phyloP scores from a whole-genome alignment of 176 grass and related monocot genomes.

The Zea mays region Zm-B73-REFERENCE-NAM-5.0 NC_050097.1:5929001-5929500 shows the following conservation, averaged over 20 bases:
- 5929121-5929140: too few relatives aligned
- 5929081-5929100: too few relatives aligned
- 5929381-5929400: slow-evolving; percentile 4
- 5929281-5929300: background rate
- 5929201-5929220: slow-evolving; percentile 34
- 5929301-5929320: background rate
- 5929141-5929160: too few relatives aligned
- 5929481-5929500: background rate
- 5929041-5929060: too few relatives aligned
- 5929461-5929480: background rate
- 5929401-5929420: slow-evolving; percentile 1
- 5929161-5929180: background rate
- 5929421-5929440: background rate
- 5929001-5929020: too few relatives aligned
- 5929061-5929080: too few relatives aligned
- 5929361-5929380: slow-evolving; percentile 8
- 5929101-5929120: too few relatives aligned
- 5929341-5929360: background rate
- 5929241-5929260: slow-evolving; percentile 27
- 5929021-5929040: too few relatives aligned
- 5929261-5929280: slow-evolving; percentile 30
- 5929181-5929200: too few relatives aligned
- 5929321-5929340: slow-evolving; percentile 23
- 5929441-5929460: background rate
- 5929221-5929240: slow-evolving; percentile 26